Evolutionary conservation across 306 rosid species (phyloP), one percentile per base, ranked within the genome.

Genomic region (Gastrolobium bilobum): DNA sequence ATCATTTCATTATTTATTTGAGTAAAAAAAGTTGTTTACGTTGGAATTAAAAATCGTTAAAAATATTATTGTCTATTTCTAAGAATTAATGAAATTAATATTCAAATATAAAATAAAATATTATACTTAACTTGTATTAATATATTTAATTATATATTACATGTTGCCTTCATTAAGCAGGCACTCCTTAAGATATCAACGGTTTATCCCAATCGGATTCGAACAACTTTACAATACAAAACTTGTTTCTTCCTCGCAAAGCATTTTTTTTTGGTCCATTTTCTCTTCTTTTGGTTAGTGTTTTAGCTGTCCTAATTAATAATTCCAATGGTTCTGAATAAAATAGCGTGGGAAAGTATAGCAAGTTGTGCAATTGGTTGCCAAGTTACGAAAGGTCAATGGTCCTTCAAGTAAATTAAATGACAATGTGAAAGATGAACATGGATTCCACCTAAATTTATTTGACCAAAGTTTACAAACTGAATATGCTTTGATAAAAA

Each of bases 171-270:
- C 13, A 9, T 4, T 38, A 39, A 10, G 51, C 4, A 71, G 13
- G 64, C 20, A 38, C 37, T 8, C 7, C 14, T 29, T 59, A 59
- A 10, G 6, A 13, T 37, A 9, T 11, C 44, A 52, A 62, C 50
- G 34, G 33, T 65, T 10, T 30, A 54, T 77, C 68, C 76, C 40
- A 10, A 33, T 43, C 7, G 20, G 33, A 35, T 57, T 67, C 38
- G 3, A 68, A 40, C 4, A 42, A 20, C 11, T 50, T 15, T 14
- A 8, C 48, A 31, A 42, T 10, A 47, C 20, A 42, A 39, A 68
- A 68, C 13, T 38, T 80, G 74, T 52, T 72, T 14, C 59, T 75
- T 71, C 40, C n/a, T 39, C 3, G 68, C 68, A 52, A 63, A 40
- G 35, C 59, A 5, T 20, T 33, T 40, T 30, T 29, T 47, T 10